phyloP scores from a whole-genome alignment of 306 rosid genomes.

The Corylus avellana region DNA sequence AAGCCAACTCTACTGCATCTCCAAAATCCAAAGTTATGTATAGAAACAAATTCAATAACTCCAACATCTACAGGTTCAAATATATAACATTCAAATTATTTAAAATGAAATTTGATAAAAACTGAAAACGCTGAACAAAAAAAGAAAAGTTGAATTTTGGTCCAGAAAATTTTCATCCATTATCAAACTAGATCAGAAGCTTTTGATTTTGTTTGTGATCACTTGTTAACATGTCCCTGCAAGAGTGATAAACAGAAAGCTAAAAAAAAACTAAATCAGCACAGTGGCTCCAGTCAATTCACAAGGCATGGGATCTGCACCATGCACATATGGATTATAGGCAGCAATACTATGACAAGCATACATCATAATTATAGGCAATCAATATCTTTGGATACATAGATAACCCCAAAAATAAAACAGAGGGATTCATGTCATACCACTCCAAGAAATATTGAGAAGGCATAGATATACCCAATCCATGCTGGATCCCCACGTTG shows the following conservation, averaged over 20 bases:
- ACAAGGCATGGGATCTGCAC: background rate
- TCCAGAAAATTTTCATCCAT: background rate
- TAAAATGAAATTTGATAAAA: background rate
- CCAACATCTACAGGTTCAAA: background rate
- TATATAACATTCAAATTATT: background rate
- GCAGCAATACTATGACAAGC: background rate
- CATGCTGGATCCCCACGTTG: constrained; percentile 55
- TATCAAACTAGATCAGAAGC: background rate
- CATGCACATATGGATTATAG: background rate
- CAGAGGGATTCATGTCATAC: constrained; percentile 33
- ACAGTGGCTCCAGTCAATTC: background rate
- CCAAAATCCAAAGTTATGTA: background rate
- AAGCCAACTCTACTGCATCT: background rate
- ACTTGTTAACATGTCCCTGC: background rate
- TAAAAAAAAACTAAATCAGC: background rate
- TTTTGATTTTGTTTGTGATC: background rate
- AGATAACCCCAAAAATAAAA: background rate
- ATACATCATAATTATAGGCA: constrained; percentile 4
- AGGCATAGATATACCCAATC: constrained; percentile 57
- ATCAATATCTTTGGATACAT: constrained; percentile 4
- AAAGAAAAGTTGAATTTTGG: background rate
- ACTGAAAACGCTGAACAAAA: background rate
- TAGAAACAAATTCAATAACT: background rate
- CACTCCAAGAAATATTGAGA: constrained; percentile 61
- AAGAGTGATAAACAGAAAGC: background rate